phyloP scores from a whole-genome alignment of 2,329 filamentous ascomycete species.

The Pyrenochaeta sp. region DNA sequence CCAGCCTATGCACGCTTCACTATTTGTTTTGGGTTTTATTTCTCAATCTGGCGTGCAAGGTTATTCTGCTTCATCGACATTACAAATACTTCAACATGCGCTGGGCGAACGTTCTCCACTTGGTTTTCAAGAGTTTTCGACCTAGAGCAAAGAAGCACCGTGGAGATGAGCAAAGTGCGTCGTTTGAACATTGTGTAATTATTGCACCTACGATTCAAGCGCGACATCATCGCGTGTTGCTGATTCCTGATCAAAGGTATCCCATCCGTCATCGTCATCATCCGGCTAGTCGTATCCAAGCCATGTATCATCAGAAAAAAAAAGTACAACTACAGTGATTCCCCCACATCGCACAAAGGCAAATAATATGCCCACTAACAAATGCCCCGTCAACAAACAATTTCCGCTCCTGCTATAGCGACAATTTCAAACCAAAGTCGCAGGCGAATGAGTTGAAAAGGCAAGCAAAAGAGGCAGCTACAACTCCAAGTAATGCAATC shows the following conservation, averaged over 20 bases:
- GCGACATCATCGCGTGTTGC: neutral
- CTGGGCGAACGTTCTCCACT: too few species aligned
- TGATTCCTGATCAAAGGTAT: neutral
- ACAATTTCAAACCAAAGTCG: neutral
- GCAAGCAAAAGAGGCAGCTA: neutral
- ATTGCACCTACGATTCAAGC: too few species aligned
- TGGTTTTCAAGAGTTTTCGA: too few species aligned
- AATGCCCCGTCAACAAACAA: neutral
- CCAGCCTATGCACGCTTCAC: too few species aligned
- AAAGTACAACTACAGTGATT: neutral
- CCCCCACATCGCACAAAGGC: neutral
- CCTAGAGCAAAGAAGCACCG: too few species aligned
- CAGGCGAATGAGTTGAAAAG: neutral
- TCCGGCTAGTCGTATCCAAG: neutral
- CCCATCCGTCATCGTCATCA: neutral
- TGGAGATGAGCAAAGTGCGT: too few species aligned
- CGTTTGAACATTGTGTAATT: too few species aligned
- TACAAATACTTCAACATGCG: too few species aligned
- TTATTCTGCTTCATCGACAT: too few species aligned
- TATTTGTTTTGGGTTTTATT: too few species aligned
- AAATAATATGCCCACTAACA: neutral
- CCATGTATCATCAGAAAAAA: neutral
- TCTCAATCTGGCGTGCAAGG: too few species aligned
- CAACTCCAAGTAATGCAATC: constrained; percentile 25
- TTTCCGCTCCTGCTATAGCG: neutral